A percentile compares a stretch with the other conserved stretches of the same genome.
phyloP scores from a whole-genome alignment of 352 stramenopile species.

The Phytophthora pseudosyringae region DNA sequence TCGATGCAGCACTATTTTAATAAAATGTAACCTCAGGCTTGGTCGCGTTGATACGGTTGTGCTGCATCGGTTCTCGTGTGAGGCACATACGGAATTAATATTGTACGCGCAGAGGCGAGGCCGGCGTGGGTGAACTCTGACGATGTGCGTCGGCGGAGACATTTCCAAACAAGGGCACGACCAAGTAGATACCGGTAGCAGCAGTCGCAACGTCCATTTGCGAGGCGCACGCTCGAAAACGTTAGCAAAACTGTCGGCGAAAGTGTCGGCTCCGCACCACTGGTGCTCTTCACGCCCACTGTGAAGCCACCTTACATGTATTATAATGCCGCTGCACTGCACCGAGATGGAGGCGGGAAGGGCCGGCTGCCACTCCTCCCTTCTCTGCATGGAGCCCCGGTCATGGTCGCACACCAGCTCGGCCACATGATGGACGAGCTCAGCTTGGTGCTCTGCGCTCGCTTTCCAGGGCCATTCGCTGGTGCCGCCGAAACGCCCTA shows the following conservation, averaged over 20 bases:
- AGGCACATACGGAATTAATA: neutral
- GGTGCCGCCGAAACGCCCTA: conserved; percentile 1
- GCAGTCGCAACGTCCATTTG: conserved; percentile 12
- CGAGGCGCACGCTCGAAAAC: neutral
- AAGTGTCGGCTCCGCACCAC: neutral
- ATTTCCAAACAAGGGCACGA: conserved; percentile 18
- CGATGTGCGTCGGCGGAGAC: conserved; percentile 1
- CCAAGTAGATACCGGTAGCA: conserved; percentile 3
- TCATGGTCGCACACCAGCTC: conserved; percentile 4
- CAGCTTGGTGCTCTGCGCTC: neutral
- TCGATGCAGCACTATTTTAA: neutral
- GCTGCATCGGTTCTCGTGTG: too few relatives aligned
- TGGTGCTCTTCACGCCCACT: too few relatives aligned
- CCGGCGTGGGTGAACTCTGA: conserved; percentile 1
- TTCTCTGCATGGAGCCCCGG: conserved; percentile 8
- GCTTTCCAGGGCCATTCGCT: too few relatives aligned
- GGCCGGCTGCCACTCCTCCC: conserved; percentile 3
- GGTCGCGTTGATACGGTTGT: too few relatives aligned
- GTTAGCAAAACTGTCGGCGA: neutral
- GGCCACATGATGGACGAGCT: neutral
- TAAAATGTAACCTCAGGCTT: too few relatives aligned
- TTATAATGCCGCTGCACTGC: too few relatives aligned
- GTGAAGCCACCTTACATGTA: neutral
- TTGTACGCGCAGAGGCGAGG: conserved; percentile 2
- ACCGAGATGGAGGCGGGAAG: conserved; percentile 4